These are phyloP conservation scores for Tolypocladium tropicale DNA, from an alignment of 2,329 filamentous ascomycete genomes.

Conservation along the genomic window DNA sequence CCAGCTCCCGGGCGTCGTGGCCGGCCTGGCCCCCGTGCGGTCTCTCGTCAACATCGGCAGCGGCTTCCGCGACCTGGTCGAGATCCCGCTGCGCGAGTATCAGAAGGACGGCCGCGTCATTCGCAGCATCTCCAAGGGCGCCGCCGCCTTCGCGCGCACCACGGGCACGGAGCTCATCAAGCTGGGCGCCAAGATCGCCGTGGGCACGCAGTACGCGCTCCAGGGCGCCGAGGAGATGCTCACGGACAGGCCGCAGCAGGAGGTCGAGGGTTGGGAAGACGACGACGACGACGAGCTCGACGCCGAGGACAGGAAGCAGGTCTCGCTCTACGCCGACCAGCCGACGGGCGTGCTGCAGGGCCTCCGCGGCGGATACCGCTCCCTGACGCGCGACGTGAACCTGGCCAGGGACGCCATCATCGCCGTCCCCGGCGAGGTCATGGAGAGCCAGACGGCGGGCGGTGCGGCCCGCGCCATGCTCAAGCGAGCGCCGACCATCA, in stretches of 20 bases:
- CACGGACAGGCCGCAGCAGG: slow-evolving; percentile 29
- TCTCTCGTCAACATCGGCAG: slow-evolving; percentile 85
- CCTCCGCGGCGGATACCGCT: slow-evolving; percentile 69
- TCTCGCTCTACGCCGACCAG: slow-evolving; percentile 89
- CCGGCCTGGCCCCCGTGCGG: slow-evolving; percentile 81
- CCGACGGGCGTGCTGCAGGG: slow-evolving; percentile 83
- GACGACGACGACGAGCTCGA: slow-evolving; percentile 50
- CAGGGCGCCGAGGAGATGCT: slow-evolving; percentile 81
- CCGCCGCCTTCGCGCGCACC: slow-evolving; percentile 79
- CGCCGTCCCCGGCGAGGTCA: slow-evolving; percentile 82
- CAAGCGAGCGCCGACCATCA: slow-evolving; percentile 80
- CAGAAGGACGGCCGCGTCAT: slow-evolving; percentile 88
- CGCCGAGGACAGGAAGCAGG: slow-evolving; percentile 63
- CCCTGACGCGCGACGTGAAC: slow-evolving; percentile 78
- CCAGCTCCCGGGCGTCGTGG: slow-evolving; percentile 80
- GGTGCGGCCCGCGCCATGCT: slow-evolving; percentile 72
- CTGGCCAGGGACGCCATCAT: slow-evolving; percentile 85
- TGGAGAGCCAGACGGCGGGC: slow-evolving; percentile 73
- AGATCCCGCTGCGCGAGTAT: slow-evolving; percentile 87
- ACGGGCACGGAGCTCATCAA: slow-evolving; percentile 93
- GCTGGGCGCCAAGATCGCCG: slow-evolving; percentile 84
- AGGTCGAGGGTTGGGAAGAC: slow-evolving; percentile 35
- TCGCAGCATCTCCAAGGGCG: slow-evolving; percentile 85
- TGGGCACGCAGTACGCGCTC: slow-evolving; percentile 88
- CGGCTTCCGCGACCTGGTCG: slow-evolving; percentile 75